These are phyloP conservation scores for Lunularia cruciata DNA, from an alignment of 225 moss, liverwort and hornwort species.

Conservation along the genomic window DNA sequence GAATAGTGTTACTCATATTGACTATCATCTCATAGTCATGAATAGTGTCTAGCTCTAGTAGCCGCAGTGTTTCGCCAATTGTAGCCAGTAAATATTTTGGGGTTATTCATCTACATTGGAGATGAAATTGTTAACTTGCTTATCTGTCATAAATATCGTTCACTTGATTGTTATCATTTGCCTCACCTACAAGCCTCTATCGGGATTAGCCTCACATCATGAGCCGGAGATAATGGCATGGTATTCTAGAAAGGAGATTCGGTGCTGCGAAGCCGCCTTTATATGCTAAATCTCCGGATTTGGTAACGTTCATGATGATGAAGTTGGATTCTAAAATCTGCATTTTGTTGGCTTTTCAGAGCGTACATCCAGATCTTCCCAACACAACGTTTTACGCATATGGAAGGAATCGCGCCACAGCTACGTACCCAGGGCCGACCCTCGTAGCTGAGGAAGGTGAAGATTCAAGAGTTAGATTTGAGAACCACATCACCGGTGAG, in stretches of 20 bases:
- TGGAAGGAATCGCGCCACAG: constrained; percentile 11
- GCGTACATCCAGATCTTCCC: constrained; percentile 11
- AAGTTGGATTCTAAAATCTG: not conserved
- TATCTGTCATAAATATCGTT: not conserved
- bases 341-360: constrained; percentile 5
- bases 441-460: not conserved
- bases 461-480: not conserved
- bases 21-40: not conserved
- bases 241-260: not conserved
- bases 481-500: constrained; percentile 21
- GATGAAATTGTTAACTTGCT: not conserved
- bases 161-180: no score
- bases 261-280: not conserved
- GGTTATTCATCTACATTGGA: not conserved
- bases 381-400: constrained; percentile 2
- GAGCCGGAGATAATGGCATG: no score
- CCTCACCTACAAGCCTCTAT: no score
- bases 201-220: no score
- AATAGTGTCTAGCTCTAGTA: not conserved
- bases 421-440: constrained; percentile 6
- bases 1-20: not conserved
- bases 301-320: not conserved
- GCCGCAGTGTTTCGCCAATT: not conserved
- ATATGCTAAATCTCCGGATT: not conserved
- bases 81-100: not conserved